Evolutionary conservation across 257 asterid genomes (phyloP).

Genomic region (Rauvolfia tetraphylla): DNA sequence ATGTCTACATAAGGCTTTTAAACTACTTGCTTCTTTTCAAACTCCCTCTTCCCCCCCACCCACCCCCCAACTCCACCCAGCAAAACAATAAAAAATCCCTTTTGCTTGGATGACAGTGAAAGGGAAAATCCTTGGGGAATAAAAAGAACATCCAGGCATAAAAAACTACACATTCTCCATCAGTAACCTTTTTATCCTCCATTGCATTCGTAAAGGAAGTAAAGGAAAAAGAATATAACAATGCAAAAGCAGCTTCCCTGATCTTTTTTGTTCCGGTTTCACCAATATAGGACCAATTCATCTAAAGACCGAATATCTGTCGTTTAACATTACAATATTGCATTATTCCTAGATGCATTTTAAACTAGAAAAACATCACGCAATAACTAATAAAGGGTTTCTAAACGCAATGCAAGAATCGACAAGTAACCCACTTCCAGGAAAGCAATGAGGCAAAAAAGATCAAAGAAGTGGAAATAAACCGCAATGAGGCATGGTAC

Average conservation of each 20-base stretch:
- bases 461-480: background rate
- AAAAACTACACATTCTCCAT: background rate
- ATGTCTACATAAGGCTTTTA: background rate
- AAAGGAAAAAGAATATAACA: background rate
- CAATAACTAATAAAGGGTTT: background rate
- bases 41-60: too few relatives aligned
- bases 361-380: background rate
- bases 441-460: background rate
- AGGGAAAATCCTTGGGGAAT: background rate
- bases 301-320: background rate
- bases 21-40: too few relatives aligned
- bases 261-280: background rate
- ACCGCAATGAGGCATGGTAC: conserved; percentile 22
- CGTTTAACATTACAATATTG: background rate
- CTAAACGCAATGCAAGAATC: background rate
- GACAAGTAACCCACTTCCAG: background rate
- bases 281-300: background rate
- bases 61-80: too few relatives aligned
- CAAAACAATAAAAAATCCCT: too few relatives aligned
- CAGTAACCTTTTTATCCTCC: background rate
- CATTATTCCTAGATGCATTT: background rate
- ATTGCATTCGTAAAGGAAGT: background rate
- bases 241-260: background rate
- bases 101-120: background rate
- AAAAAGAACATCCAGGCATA: background rate